Percentiles rank a stretch among this genome's conserved stretches.
These are phyloP conservation scores for Aspergillus uvarum DNA, from an alignment of 2,329 filamentous ascomycete genomes.

Conservation along the genomic window DNA sequence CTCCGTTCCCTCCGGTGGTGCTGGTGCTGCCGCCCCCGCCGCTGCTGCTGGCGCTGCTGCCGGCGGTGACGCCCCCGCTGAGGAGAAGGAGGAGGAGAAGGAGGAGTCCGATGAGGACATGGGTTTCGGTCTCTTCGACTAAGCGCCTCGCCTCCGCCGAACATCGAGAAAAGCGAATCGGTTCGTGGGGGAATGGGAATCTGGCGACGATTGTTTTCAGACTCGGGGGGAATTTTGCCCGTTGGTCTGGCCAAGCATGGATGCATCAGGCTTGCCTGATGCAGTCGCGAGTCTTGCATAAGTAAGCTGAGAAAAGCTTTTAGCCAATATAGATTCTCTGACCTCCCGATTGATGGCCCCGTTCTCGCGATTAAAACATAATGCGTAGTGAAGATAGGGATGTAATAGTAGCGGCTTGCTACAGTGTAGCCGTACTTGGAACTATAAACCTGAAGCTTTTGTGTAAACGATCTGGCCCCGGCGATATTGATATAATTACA, in stretches of 20 bases:
- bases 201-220: slow-evolving; percentile 34
- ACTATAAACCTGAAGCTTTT: too few relatives aligned
- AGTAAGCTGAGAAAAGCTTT: slow-evolving; percentile 33
- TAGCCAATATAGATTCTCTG: slow-evolving; percentile 40
- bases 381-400: not conserved
- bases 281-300: slow-evolving; percentile 39
- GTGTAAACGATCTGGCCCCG: too few relatives aligned
- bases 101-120: slow-evolving; percentile 74
- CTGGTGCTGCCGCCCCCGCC: slow-evolving; percentile 50
- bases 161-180: slow-evolving; percentile 48
- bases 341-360: slow-evolving; percentile 24
- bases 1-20: slow-evolving; percentile 91
- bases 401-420: not conserved
- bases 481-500: too few relatives aligned
- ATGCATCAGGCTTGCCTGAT: slow-evolving; percentile 35
- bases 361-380: slow-evolving; percentile 15
- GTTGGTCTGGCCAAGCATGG: slow-evolving; percentile 30
- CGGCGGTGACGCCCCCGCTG: slow-evolving; percentile 65
- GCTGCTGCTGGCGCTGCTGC: slow-evolving; percentile 63
- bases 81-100: slow-evolving; percentile 71
- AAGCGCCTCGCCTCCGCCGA: slow-evolving; percentile 31
- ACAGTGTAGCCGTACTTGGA: too few relatives aligned
- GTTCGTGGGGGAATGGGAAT: slow-evolving; percentile 64
- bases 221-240: slow-evolving; percentile 30
- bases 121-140: slow-evolving; percentile 72